These are phyloP conservation scores for Pseudoscleropodium purum DNA, from an alignment of 225 moss, liverwort and hornwort species.

Conservation along the genomic window DNA sequence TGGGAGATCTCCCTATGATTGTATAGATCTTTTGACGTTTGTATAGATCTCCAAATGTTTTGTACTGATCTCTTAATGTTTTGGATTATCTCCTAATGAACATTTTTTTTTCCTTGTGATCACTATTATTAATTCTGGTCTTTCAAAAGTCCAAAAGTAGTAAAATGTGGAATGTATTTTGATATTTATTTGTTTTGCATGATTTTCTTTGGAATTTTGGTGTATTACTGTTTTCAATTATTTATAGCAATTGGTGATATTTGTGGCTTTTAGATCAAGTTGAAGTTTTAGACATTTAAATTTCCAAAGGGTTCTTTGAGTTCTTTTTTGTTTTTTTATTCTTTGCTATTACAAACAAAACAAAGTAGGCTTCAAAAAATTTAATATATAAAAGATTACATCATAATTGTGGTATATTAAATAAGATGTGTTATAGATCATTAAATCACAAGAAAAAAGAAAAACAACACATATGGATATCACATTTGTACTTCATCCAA, in stretches of 20 bases:
- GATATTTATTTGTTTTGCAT: neutral
- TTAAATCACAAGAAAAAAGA: accelerated
- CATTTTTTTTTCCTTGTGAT: too few species aligned
- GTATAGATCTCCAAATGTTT: too few species aligned
- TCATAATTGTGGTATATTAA: neutral
- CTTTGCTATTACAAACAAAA: neutral
- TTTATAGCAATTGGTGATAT: neutral
- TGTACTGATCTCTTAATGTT: too few species aligned
- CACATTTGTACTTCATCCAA: neutral
- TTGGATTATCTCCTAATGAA: too few species aligned
- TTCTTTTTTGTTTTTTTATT: neutral
- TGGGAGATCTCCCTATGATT: too few species aligned
- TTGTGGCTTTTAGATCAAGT: neutral
- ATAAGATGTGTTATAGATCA: neutral
- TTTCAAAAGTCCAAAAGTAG: too few species aligned
- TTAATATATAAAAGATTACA: too few species aligned
- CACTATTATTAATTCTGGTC: too few species aligned
- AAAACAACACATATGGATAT: neutral
- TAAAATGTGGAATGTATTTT: too few species aligned
- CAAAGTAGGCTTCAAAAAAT: neutral
- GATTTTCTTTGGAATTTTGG: neutral
- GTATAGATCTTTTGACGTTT: too few species aligned
- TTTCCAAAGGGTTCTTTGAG: accelerated
- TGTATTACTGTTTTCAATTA: neutral
- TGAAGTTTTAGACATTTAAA: neutral